Percentiles rank a stretch among this genome's conserved stretches.
phyloP scores from a whole-genome alignment of 2,329 filamentous ascomycete species.

The Verticillium albo-atrum region DNA sequence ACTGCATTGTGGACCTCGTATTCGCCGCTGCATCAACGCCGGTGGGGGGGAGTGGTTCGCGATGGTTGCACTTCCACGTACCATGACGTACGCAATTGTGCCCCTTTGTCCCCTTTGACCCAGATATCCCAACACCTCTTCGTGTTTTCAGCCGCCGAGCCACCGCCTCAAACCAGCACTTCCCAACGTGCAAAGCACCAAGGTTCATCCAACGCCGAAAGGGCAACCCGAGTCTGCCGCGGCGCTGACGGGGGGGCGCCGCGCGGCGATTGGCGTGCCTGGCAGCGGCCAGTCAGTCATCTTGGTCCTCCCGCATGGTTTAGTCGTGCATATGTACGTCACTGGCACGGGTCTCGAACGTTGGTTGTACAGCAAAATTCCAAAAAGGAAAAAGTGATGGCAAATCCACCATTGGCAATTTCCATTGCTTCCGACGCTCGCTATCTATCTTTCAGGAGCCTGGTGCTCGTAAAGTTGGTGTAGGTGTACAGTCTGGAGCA shows the following conservation, averaged over 20 bases:
- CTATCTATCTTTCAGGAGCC: neutral
- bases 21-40: no score
- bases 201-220: neutral
- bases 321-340: neutral
- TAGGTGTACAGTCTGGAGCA: no score
- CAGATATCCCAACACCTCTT: no score
- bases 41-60: no score
- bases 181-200: no score
- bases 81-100: no score
- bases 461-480: no score
- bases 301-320: neutral
- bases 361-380: no score
- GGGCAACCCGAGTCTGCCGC: neutral
- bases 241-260: neutral
- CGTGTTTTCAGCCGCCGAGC: neutral
- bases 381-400: no score
- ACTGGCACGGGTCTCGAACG: neutral
- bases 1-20: no score
- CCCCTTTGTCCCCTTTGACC: no score
- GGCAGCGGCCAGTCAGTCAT: neutral
- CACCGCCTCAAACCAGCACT: neutral
- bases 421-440: neutral
- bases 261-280: neutral
- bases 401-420: neutral
- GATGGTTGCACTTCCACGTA: no score